Evolutionary conservation across 805 yeast genomes (phyloP).

Genomic region (Saccharomycopsis capsularis): DNA sequence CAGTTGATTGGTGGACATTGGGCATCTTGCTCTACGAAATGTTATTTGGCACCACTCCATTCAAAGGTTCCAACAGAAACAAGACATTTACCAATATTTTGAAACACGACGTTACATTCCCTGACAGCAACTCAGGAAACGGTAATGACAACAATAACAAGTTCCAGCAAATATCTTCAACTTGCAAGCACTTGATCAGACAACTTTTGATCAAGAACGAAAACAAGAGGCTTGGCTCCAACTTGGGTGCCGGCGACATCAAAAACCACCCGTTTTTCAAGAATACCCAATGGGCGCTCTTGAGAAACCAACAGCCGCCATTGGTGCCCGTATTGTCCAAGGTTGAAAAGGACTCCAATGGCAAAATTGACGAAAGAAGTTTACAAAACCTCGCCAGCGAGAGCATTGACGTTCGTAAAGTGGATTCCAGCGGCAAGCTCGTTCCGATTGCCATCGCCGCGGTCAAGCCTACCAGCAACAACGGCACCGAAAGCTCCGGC

Average conservation of each 20-base stretch:
- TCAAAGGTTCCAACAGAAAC: slow-evolving; percentile 84
- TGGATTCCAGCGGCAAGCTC: neutral
- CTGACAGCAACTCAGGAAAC: slow-evolving; percentile 39
- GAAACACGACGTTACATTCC: slow-evolving; percentile 76
- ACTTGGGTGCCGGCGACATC: slow-evolving; percentile 91
- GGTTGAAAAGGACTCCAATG: slow-evolving; percentile 26
- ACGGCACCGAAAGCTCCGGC: slow-evolving; percentile 29
- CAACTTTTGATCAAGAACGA: slow-evolving; percentile 87
- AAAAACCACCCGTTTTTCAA: slow-evolving; percentile 90
- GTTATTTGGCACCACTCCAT: slow-evolving; percentile 94
- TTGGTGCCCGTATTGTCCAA: slow-evolving; percentile 77
- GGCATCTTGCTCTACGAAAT: slow-evolving; percentile 91
- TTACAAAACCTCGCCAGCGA: slow-evolving; percentile 15
- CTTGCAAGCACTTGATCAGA: slow-evolving; percentile 71
- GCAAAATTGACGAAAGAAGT: slow-evolving; percentile 1
- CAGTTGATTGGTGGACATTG: slow-evolving; percentile 99
- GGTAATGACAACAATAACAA: slow-evolving; percentile 23
- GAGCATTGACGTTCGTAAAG: slow-evolving; percentile 2
- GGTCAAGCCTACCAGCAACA: slow-evolving; percentile 26
- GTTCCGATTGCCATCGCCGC: slow-evolving; percentile 23
- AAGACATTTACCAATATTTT: slow-evolving; percentile 84
- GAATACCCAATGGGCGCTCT: slow-evolving; percentile 88
- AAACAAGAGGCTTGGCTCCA: slow-evolving; percentile 78
- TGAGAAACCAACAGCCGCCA: slow-evolving; percentile 91
- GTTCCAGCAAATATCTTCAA: slow-evolving; percentile 53